Base-by-base conservation (phyloP, 2,329 filamentous ascomycete species). In the Lecanicillium sp. region DNA sequence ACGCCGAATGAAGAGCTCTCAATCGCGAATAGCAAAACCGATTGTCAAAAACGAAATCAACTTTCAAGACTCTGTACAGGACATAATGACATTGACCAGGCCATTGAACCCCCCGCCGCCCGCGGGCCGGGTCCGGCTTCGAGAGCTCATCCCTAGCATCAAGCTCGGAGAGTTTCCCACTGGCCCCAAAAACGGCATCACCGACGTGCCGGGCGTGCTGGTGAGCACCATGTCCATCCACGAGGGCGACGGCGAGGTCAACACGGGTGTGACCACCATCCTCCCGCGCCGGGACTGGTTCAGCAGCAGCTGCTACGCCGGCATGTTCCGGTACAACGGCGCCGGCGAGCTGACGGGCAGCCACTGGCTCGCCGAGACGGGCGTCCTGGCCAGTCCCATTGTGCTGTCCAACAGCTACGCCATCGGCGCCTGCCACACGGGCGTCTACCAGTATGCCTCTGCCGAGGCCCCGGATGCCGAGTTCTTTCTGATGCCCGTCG, bases 291-390 rank as follows among this genome's bases (percentile, higher is more conserved):
- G 48, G 19, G 45, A 58, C 33, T 68, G 64, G 61, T 63, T 65
- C 49, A 37, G 55, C 39, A 52, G 58, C 5, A 63, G 61, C 27
- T 65, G 64, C 49, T 61, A 67, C 31, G 58, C 64, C 7, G 60
- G 60, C 18, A 44, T 68, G 27, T 75, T 75, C 55, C 64, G 66
- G 45, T 76, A 78, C 61, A 79, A 78, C 49, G 74, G 74, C 40
- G 68, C 69, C 25, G 74, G 75, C 32, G 72, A 78, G 52, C 60
- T 77, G 57, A 77, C 74, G 0, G 74, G 74, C 12, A 61, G 58
- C n/a, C 69, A 76, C 46, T 73, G 70, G 65, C 69, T 79, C 43
- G 65, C 71, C 19, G 74, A 79, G 51, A 72, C 71, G 3, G 73
- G 74, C 0, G 60, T 76, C 11, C 53, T 76, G 8, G 65, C 69